phyloP scores from a whole-genome alignment of 306 rosid genomes.

The Cucurbita moschata region DNA sequence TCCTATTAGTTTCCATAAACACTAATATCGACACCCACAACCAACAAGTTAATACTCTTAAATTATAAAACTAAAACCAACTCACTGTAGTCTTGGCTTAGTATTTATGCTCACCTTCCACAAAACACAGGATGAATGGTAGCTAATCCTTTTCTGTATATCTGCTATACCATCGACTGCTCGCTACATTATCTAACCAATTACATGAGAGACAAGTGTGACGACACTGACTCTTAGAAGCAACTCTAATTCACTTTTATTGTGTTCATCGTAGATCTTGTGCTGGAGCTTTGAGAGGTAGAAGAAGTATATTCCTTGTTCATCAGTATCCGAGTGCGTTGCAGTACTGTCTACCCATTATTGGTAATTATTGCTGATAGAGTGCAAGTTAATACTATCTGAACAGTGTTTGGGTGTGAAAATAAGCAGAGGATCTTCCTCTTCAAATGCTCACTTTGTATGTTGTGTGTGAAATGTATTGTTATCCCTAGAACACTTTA shows the following conservation, averaged over 20 bases:
- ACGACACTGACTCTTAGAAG: not conserved
- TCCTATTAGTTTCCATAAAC: not conserved
- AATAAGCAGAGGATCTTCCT: slow-evolving; percentile 29
- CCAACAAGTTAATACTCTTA: not conserved
- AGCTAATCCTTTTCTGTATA: not conserved
- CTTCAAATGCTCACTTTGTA: slow-evolving; percentile 19
- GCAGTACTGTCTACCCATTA: slow-evolving; percentile 7
- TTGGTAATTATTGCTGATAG: slow-evolving; percentile 17
- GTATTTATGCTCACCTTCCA: not conserved
- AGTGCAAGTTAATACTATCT: slow-evolving; percentile 6
- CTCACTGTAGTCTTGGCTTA: not conserved
- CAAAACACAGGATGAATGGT: not conserved
- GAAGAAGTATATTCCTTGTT: slow-evolving; percentile 14
- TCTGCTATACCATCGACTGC: not conserved
- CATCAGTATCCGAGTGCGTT: slow-evolving; percentile 6
- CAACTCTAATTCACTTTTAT: not conserved
- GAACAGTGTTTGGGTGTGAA: slow-evolving; percentile 9
- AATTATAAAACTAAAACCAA: not conserved
- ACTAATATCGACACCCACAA: not conserved
- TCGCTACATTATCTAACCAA: not conserved
- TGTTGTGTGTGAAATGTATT: slow-evolving; percentile 13
- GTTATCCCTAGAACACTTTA: slow-evolving; percentile 6
- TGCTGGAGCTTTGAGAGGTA: slow-evolving; percentile 62
- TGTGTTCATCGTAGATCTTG: slow-evolving; percentile 42
- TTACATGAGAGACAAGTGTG: not conserved